Evolutionary conservation across 2,329 filamentous ascomycete species (phyloP).

Genomic region (Penicillium griseofulvum): DNA sequence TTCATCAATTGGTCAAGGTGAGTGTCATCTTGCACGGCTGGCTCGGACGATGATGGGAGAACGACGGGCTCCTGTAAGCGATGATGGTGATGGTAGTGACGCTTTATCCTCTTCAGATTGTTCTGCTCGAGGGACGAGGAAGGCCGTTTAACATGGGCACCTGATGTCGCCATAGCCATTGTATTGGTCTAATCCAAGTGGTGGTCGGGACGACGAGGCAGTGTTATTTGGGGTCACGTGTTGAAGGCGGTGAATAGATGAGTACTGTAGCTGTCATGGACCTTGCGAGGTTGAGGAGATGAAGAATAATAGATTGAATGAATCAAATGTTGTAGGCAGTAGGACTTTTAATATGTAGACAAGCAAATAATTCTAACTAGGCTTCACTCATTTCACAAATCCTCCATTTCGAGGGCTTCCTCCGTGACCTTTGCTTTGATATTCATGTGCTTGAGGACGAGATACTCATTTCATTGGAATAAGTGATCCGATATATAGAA

Average conservation of each 20-base stretch:
- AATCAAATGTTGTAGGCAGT: too few species aligned
- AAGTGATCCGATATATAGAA: background rate
- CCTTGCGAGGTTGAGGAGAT: background rate
- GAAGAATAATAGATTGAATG: background rate
- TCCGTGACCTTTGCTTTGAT: background rate
- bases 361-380: background rate
- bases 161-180: conserved; percentile 32
- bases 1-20: conserved; percentile 56
- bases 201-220: conserved; percentile 15
- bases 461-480: background rate
- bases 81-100: conserved; percentile 45
- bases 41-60: conserved; percentile 30
- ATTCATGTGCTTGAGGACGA: background rate
- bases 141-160: conserved; percentile 34
- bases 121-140: conserved; percentile 26
- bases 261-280: background rate
- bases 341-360: background rate
- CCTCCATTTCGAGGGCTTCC: background rate
- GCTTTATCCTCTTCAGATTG: conserved; percentile 36
- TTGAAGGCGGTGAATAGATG: background rate
- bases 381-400: background rate
- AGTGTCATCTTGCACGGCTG: conserved; percentile 50
- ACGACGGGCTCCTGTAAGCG: conserved; percentile 36
- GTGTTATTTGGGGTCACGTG: conserved; percentile 7
- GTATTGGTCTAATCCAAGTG: conserved; percentile 7